Base-by-base conservation (phyloP, 352 stramenopile genomes). In the Phytophthora crassamura region DNA sequence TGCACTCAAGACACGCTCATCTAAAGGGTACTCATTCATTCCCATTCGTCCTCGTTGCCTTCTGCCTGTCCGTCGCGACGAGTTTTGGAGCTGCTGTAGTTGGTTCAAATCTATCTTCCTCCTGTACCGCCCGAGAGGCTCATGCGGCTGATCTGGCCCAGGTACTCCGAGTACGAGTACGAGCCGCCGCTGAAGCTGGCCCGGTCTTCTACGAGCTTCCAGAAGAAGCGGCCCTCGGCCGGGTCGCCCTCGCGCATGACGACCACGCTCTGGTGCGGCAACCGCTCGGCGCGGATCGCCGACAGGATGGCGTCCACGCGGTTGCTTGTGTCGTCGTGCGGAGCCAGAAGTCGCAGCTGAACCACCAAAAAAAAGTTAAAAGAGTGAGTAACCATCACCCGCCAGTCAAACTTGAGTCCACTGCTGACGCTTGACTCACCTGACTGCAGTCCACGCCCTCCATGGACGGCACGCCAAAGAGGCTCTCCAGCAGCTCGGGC, bases 91-190 rank as follows among this genome's bases (percentile, higher is more conserved):
- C 15, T 60, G 50, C 32, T 56, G 69, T 61, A 32, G 28, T 32
- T 32, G 28, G 28, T 35, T 67, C 47, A 32, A 49, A 72, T 89
- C 76, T 91, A 90, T 91, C 82, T 72, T 64, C 81, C 80, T 50
- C 69, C 55, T 7, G 35, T 68, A 15, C 68, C 72, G 42, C 72
- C 55, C 25, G 72, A 74, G 18, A 94, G 59, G 51, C 84, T 93
- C 74, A 93, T 59, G 49, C 89, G 86, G 54, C 76, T 94, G 68
- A 97, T 90, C 72, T 95, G 82, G 25, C 84, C 84, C 70, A 99
- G 89, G 78, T 98, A 99, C 79, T 99, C 97, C 40, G 91, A 85
- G 80, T 99, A 99, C 55, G 94, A 99, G 74, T 97, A 98, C 34
- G 95, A 98, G 28, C 97, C 97, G 28, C 97, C 97, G 34, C 88